Base-by-base conservation (phyloP, 2,329 filamentous ascomycete genomes). In the Fusarium sp. region DNA sequence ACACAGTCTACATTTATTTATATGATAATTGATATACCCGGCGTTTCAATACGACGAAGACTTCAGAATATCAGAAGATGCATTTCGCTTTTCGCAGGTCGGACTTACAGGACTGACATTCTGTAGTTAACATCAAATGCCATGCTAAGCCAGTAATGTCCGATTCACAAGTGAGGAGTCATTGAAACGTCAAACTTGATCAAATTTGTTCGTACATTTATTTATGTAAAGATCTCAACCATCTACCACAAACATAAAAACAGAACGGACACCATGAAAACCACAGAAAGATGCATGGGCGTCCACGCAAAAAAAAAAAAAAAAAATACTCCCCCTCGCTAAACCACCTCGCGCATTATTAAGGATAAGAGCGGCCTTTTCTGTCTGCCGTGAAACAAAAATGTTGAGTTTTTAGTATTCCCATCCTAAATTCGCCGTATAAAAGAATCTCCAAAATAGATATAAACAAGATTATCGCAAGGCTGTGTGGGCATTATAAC, bases 181-280 rank as follows among this genome's bases (percentile, higher is more conserved):
- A 43, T 33, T 65, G 37, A 43, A 50, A 55, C 33, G 44, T 61
- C 63, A 57, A 57, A 57, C 55, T 70, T 68, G 31, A 64, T 73
- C 62, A 71, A 74, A 71, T 63, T 74, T 71, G 59, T 63, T 68
- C 66, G 68, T 73, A 73, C 68, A 68, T 49, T 37, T 68, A 68
- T 49, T 37, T 68, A 74, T 73, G 64, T 74, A 72, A 62, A 71
- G 28, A 50, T 43, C 42, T 59, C 41, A 57, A 35, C 57, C 64
- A 61, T 73, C 68, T 72, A 61, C 52, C 41, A 50, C 59, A 47
- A 57, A 65, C 29, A 44, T 8, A 68, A 35, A 33, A 53, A 58
- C 35, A n/a, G 42, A 70, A 70, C 47, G 31, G 62, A 72, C 71
- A 74, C 68, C 70, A 43, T 47, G 57, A 57, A 64, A 59, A 44